A percentile compares a stretch with the other conserved stretches of the same genome.
Evolutionary conservation across 176 grass and related monocot genomes (phyloP).

Genomic region (Hordeum marinum): DNA sequence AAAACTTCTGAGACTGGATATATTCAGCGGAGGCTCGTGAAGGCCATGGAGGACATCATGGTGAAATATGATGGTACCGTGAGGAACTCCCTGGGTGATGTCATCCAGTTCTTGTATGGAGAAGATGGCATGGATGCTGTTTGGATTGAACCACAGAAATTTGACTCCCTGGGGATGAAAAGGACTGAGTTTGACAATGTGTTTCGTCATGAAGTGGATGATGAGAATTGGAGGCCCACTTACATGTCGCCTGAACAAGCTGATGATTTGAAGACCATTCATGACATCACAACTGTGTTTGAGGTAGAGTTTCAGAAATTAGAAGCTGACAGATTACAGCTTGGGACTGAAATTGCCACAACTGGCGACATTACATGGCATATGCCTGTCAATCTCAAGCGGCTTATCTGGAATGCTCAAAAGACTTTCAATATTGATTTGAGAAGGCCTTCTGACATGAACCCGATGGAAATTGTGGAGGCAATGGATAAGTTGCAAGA

Average conservation of each 20-base stretch:
- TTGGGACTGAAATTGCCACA: constrained; percentile 80
- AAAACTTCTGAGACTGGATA: constrained; percentile 98
- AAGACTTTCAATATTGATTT: constrained; percentile 98
- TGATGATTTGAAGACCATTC: constrained; percentile 89
- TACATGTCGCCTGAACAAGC: constrained; percentile 92
- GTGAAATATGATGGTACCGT: constrained; percentile 98
- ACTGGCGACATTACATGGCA: constrained; percentile 82
- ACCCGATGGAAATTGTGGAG: constrained; percentile 99
- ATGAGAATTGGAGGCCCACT: constrained; percentile 76
- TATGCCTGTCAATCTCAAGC: constrained; percentile 95
- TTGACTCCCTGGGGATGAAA: constrained; percentile 94
- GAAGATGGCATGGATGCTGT: constrained; percentile 99
- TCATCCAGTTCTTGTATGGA: constrained; percentile 96
- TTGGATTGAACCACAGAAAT: constrained; percentile 87
- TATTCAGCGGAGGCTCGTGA: constrained; percentile 89
- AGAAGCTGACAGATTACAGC: constrained; percentile 84
- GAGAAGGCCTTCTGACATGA: constrained; percentile 91
- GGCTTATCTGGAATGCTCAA: constrained; percentile 97
- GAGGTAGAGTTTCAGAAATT: constrained; percentile 93
- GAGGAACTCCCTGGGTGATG: constrained; percentile 91
- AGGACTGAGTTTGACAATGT: constrained; percentile 67
- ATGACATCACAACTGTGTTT: constrained; percentile 93
- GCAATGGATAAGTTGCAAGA: constrained; percentile 95
- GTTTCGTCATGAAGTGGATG: constrained; percentile 81
- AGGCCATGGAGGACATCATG: constrained; percentile 99